Percentiles rank a stretch among this genome's conserved stretches.
Conservation (phyloP, 306 rosid genomes). For the Glycine soja region DNA sequence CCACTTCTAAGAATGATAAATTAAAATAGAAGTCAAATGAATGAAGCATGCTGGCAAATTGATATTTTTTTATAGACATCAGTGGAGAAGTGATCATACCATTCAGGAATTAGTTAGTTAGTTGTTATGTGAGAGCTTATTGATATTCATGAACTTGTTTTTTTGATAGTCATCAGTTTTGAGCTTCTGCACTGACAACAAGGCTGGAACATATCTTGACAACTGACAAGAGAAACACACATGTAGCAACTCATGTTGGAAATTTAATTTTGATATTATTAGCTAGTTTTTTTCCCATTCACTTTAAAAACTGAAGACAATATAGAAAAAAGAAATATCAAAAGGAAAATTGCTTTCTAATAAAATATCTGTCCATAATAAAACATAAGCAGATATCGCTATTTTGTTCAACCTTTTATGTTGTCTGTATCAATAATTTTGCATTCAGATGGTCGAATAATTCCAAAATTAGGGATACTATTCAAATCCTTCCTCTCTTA, state of each 20-base stretch:
- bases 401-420: neutral
- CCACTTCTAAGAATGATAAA: conserved; percentile 33
- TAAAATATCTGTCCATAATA: neutral
- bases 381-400: neutral
- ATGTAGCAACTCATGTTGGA: neutral
- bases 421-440: neutral
- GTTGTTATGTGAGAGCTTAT: neutral
- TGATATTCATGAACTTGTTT: conserved; percentile 3
- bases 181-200: neutral
- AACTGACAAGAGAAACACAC: neutral
- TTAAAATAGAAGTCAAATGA: conserved; percentile 21
- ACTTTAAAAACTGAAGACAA: neutral
- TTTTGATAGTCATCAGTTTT: neutral
- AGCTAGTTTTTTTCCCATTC: neutral
- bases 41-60: neutral
- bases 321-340: neutral
- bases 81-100: conserved; percentile 24
- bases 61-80: neutral
- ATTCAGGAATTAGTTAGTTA: neutral
- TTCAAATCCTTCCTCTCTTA: neutral
- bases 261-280: neutral
- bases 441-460: neutral
- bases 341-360: neutral
- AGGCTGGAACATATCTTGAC: neutral
- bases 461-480: neutral